Evolutionary conservation across 768 basidiomycete species (phyloP).

Genomic region (Russula dissimulans): DNA sequence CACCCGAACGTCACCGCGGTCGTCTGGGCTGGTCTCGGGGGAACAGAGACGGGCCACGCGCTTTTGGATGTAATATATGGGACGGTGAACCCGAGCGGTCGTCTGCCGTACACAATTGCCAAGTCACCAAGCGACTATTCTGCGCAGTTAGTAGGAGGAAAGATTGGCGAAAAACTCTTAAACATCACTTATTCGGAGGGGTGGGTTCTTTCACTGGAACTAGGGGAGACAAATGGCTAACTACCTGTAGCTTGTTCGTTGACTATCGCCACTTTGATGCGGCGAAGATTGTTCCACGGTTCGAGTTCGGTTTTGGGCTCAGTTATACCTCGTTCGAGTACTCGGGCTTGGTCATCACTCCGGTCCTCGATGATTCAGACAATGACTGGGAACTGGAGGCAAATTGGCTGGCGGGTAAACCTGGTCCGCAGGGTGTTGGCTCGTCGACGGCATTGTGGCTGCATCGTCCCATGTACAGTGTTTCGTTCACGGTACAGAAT

Average conservation of each 20-base stretch:
- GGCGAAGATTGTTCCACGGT: constrained; percentile 68
- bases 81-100: constrained; percentile 59
- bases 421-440: constrained; percentile 46
- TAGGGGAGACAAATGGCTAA: background rate
- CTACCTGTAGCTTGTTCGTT: constrained; percentile 22
- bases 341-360: constrained; percentile 42
- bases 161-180: background rate
- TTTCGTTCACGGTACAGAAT: constrained; percentile 60
- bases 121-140: constrained; percentile 29
- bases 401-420: constrained; percentile 52
- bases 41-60: constrained; percentile 55
- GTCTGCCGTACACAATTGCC: constrained; percentile 63
- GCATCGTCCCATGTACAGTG: constrained; percentile 52
- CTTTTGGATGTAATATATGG: constrained; percentile 75
- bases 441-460: constrained; percentile 60
- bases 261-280: constrained; percentile 35
- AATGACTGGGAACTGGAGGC: constrained; percentile 32
- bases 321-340: constrained; percentile 81
- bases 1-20: constrained; percentile 31
- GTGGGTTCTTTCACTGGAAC: constrained; percentile 18
- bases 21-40: constrained; percentile 35
- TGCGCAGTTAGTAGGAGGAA: background rate
- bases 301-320: constrained; percentile 85
- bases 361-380: constrained; percentile 28
- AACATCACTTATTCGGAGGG: constrained; percentile 19